phyloP scores from a whole-genome alignment of 2,329 filamentous ascomycete genomes.

The Helminthosporium solani region DNA sequence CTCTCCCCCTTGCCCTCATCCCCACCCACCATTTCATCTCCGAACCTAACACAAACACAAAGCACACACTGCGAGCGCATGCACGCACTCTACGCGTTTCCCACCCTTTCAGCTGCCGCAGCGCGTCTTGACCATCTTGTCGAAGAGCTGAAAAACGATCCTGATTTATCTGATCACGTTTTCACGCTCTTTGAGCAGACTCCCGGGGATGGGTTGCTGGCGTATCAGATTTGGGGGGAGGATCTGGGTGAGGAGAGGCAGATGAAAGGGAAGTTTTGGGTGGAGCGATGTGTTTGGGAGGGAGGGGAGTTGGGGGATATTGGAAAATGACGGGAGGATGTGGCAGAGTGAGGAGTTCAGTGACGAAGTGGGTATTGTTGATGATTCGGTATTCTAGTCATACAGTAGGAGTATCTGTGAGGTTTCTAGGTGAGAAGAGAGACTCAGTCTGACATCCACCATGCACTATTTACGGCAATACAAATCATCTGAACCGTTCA shows the following conservation, averaged over 20 bases:
- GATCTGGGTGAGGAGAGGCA: neutral
- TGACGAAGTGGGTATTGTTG: too few species aligned
- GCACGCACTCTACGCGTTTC: neutral
- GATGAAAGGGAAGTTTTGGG: neutral
- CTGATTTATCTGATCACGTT: neutral
- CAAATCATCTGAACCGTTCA: conserved; percentile 48
- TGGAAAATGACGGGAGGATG: too few species aligned
- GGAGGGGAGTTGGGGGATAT: neutral
- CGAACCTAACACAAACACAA: neutral
- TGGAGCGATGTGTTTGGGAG: neutral
- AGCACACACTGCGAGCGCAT: neutral
- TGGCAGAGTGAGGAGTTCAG: too few species aligned
- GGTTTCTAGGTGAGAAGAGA: too few species aligned
- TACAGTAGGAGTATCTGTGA: too few species aligned
- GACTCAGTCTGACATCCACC: too few species aligned
- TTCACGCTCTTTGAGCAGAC: neutral
- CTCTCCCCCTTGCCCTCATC: neutral
- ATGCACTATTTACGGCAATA: too few species aligned
- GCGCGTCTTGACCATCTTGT: neutral
- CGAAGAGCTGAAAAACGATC: neutral
- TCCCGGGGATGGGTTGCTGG: neutral
- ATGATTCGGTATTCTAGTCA: too few species aligned
- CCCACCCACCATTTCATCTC: neutral
- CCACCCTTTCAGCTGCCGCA: neutral
- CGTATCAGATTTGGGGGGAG: neutral